Evolutionary conservation across 352 stramenopile genomes (phyloP).

Genomic region (Phytophthora tubulina): DNA sequence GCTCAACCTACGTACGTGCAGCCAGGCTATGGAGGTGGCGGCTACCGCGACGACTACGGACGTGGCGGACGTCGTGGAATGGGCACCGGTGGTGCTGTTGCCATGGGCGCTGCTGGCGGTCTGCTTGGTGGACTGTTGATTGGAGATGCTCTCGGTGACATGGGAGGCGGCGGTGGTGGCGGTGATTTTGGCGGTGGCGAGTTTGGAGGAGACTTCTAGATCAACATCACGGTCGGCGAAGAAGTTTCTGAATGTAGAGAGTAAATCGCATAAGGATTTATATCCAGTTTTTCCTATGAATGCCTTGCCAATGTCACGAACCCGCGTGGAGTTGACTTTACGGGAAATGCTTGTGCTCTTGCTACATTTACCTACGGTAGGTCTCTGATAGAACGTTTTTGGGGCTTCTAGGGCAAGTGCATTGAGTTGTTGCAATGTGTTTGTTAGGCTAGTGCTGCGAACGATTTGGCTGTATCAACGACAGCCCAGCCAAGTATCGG

Average conservation of each 20-base stretch:
- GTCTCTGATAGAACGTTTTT: too few species aligned
- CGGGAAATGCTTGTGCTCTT: too few species aligned
- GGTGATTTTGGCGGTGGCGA: constrained; percentile 28
- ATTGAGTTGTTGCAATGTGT: too few species aligned
- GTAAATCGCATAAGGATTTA: constrained; percentile 1
- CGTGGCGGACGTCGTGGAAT: constrained; percentile 46
- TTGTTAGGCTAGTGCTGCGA: not conserved
- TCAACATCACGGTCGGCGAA: constrained; percentile 3
- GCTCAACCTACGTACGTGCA: constrained; percentile 45
- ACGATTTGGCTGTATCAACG: too few species aligned
- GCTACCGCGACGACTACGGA: constrained; percentile 37
- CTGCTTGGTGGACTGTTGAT: constrained; percentile 52
- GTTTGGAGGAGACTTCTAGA: constrained; percentile 51
- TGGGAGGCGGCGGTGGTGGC: constrained; percentile 33
- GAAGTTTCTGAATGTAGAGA: not conserved
- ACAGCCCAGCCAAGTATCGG: too few species aligned
- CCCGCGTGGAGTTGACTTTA: too few species aligned
- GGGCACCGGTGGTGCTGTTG: constrained; percentile 47
- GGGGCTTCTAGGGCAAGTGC: too few species aligned
- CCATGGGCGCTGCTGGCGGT: constrained; percentile 49
- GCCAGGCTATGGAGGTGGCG: constrained; percentile 36
- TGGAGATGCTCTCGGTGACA: constrained; percentile 49
- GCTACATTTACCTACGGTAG: too few species aligned
- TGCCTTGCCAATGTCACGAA: not conserved
- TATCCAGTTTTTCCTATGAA: constrained; percentile 1